A percentile compares a stretch with the other conserved stretches of the same genome.
Conservation (phyloP, 1,284 basidiomycete genomes). For the Athelia sp. region DNA sequence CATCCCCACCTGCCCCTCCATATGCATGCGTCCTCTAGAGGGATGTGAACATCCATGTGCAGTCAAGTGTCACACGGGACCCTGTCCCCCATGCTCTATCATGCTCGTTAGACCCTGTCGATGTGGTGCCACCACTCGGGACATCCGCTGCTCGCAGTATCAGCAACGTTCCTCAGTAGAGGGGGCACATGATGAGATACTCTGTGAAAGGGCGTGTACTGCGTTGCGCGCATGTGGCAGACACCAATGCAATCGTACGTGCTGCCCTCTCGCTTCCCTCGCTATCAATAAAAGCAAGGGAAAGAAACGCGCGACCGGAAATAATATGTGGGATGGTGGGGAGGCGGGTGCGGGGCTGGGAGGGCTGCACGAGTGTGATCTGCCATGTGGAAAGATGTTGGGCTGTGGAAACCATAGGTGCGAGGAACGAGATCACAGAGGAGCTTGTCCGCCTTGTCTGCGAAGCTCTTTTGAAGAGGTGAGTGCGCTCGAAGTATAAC, state of each 20-base stretch:
- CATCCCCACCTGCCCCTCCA: constrained; percentile 72
- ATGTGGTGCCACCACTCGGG: constrained; percentile 65
- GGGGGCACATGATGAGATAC: constrained; percentile 44
- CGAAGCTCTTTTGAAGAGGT: constrained; percentile 89
- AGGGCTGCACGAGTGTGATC: constrained; percentile 75
- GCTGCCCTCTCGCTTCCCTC: constrained; percentile 80
- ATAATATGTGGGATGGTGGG: constrained; percentile 12
- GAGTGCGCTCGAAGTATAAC: constrained; percentile 19
- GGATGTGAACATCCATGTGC: constrained; percentile 69
- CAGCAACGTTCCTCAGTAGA: constrained; percentile 5
- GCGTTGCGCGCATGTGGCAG: constrained; percentile 74
- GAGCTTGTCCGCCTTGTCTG: constrained; percentile 76
- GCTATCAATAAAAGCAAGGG: constrained; percentile 52
- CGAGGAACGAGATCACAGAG: constrained; percentile 76
- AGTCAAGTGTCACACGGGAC: constrained; percentile 49
- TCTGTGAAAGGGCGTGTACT: constrained; percentile 75
- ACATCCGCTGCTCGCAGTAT: constrained; percentile 44
- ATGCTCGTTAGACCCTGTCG: constrained; percentile 71
- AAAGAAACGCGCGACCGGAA: constrained; percentile 45
- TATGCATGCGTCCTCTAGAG: constrained; percentile 61
- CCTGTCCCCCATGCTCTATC: constrained; percentile 74
- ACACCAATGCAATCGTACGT: constrained; percentile 78
- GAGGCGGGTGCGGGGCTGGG: constrained; percentile 48
- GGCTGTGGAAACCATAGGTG: constrained; percentile 76
- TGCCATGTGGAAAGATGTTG: constrained; percentile 70